phyloP scores from a whole-genome alignment of 805 yeast genomes.

The Candida morakotiae region DNA sequence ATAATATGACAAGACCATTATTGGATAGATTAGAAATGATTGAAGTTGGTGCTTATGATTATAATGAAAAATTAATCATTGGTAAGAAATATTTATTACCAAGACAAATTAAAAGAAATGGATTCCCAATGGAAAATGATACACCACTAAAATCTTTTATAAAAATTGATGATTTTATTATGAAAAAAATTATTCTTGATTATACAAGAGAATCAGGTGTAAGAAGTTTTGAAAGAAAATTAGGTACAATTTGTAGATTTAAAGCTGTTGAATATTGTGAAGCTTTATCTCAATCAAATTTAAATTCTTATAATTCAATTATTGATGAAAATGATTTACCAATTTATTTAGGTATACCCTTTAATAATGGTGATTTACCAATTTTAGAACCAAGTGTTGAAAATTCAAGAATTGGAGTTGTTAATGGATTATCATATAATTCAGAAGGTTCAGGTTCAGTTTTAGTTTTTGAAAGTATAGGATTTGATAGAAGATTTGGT shows the following conservation, averaged over 20 bases:
- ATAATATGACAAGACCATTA: constrained; percentile 69
- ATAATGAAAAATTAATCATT: constrained; percentile 70
- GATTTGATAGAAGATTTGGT: constrained; percentile 44
- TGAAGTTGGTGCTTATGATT: constrained; percentile 74
- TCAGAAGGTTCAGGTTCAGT: constrained; percentile 84
- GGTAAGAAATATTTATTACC: constrained; percentile 69
- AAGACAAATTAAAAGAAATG: constrained; percentile 67
- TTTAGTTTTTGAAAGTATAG: constrained; percentile 72
- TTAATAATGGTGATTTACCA: constrained; percentile 28
- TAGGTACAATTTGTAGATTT: constrained; percentile 74
- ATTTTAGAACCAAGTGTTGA: constrained; percentile 31
- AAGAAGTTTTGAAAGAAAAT: constrained; percentile 67
- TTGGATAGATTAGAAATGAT: constrained; percentile 83
- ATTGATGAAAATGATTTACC: constrained; percentile 57
- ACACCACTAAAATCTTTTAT: constrained; percentile 30
- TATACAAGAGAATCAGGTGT: constrained; percentile 89
- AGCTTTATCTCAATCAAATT: constrained; percentile 15
- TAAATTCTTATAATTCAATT: constrained; percentile 26
- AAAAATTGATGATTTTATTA: constrained; percentile 46
- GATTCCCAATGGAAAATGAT: constrained; percentile 37
- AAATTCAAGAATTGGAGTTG: constrained; percentile 64
- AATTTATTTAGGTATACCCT: constrained; percentile 66
- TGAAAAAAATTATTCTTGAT: constrained; percentile 57
- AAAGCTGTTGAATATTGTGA: constrained; percentile 70
- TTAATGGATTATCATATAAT: constrained; percentile 84